phyloP scores from a whole-genome alignment of 139 green algal genomes.

The Picochlorum sp. region DNA sequence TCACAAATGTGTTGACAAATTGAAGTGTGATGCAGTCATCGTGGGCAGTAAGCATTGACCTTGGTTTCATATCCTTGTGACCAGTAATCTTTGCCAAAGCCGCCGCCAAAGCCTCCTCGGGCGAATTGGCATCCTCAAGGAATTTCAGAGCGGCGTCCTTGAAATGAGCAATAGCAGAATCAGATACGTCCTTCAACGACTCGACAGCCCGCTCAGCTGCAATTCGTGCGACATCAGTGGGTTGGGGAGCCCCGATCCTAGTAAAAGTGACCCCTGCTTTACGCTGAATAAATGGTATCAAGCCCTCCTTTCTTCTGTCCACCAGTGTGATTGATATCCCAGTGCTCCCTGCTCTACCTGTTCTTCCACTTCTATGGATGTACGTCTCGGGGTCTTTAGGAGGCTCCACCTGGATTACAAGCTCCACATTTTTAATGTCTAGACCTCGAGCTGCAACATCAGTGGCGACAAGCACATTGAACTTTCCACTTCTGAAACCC shows the following conservation, averaged over 20 bases:
- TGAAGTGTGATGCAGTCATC: conserved; percentile 75
- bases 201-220: conserved; percentile 60
- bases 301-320: conserved; percentile 64
- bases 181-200: conserved; percentile 45
- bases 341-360: conserved; percentile 69
- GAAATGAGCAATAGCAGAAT: conserved; percentile 37
- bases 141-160: conserved; percentile 39
- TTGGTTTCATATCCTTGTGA: conserved; percentile 52
- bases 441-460: conserved; percentile 96
- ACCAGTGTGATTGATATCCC: conserved; percentile 82
- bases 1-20: conserved; percentile 9
- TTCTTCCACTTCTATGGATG: conserved; percentile 81
- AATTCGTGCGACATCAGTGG: conserved; percentile 74
- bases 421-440: conserved; percentile 91
- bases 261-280: conserved; percentile 73
- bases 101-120: conserved; percentile 62
- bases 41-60: conserved; percentile 77
- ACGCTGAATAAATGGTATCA: conserved; percentile 71
- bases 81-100: conserved; percentile 85
- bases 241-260: conserved; percentile 80
- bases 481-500: conserved; percentile 44
- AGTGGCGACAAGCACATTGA: conserved; percentile 92
- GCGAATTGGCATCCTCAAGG: conserved; percentile 25
- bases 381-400: conserved; percentile 88
- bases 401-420: conserved; percentile 81